These are phyloP conservation scores for Umbelopsis sp. DNA, from an alignment of 371 early-diverging fungal species.

Conservation along the genomic window DNA sequence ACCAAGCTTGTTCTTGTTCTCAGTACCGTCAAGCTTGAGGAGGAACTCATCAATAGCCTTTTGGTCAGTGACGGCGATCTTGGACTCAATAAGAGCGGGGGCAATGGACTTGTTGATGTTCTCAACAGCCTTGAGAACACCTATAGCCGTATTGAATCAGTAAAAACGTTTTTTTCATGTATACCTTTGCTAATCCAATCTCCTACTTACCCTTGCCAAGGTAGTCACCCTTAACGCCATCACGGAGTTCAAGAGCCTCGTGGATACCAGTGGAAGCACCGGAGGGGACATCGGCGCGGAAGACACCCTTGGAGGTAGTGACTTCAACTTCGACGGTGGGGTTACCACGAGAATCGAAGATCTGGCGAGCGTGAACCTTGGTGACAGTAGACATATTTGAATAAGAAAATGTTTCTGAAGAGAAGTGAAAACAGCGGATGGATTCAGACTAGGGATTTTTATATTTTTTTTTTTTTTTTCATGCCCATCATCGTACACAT, in stretches of 20 bases:
- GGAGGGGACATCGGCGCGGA: slow-evolving; percentile 97
- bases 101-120: slow-evolving; percentile 91
- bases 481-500: neutral
- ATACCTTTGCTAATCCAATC: slow-evolving; percentile 15
- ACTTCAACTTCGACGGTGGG: slow-evolving; percentile 99
- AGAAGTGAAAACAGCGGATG: slow-evolving; percentile 14
- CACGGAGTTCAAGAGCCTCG: slow-evolving; percentile 98
- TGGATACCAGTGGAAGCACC: slow-evolving; percentile 99
- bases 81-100: slow-evolving; percentile 75
- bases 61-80: slow-evolving; percentile 85
- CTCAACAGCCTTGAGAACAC: slow-evolving; percentile 91
- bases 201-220: slow-evolving; percentile 88
- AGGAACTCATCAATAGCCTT: slow-evolving; percentile 91
- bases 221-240: slow-evolving; percentile 83
- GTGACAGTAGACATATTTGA: slow-evolving; percentile 57
- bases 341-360: slow-evolving; percentile 99
- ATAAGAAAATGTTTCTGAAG: slow-evolving; percentile 19
- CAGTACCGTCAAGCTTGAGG: slow-evolving; percentile 91
- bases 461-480: neutral
- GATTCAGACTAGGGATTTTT: slow-evolving; percentile 11
- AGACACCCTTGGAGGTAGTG: slow-evolving; percentile 84
- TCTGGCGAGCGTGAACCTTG: slow-evolving; percentile 95
- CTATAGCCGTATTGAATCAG: slow-evolving; percentile 35
- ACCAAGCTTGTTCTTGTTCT: slow-evolving; percentile 94
- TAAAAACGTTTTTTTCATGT: neutral